Percentiles rank a stretch among this genome's conserved stretches.
Evolutionary conservation across 1,284 basidiomycete species (phyloP).

Genomic region (Lignosus rhinocerotis): DNA sequence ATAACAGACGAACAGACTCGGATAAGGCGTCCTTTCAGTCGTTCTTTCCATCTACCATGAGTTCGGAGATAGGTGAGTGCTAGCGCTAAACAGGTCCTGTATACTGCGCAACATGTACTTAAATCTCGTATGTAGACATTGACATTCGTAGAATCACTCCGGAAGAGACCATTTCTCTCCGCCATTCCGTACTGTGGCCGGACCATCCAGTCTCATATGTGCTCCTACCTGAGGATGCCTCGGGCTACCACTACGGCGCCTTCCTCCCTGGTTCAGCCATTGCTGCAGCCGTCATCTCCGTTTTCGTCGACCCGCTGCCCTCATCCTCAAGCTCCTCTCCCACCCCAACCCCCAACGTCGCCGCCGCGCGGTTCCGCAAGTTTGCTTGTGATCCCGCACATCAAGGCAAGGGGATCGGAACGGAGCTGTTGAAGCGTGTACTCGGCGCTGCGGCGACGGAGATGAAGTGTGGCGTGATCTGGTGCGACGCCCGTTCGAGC

Average conservation of each 20-base stretch:
- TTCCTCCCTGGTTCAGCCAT: conserved; percentile 37
- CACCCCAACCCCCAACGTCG: neutral
- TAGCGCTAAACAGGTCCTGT: neutral
- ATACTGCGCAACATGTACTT: neutral
- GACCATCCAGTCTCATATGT: conserved; percentile 49
- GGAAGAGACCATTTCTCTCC: conserved; percentile 48
- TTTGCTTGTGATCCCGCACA: conserved; percentile 54
- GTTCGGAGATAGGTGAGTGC: neutral
- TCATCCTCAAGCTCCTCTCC: conserved; percentile 3
- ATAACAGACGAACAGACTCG: too few species aligned
- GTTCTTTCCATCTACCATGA: too few species aligned
- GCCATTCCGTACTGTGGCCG: conserved; percentile 62
- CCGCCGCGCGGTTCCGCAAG: conserved; percentile 55
- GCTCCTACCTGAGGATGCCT: conserved; percentile 50
- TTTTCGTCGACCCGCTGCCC: conserved; percentile 51
- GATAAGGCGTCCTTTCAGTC: too few species aligned
- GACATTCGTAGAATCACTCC: conserved; percentile 34
- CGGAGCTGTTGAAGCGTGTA: conserved; percentile 44
- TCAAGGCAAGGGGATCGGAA: conserved; percentile 53
- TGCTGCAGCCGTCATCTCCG: conserved; percentile 54
- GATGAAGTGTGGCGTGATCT: conserved; percentile 42
- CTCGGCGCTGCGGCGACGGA: conserved; percentile 40
- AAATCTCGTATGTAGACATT: neutral
- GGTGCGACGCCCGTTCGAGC: conserved; percentile 57
- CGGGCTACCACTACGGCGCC: conserved; percentile 54